These are phyloP conservation scores for Nothopassalora personata DNA, from an alignment of 2,329 filamentous ascomycete species.

Conservation along the genomic window DNA sequence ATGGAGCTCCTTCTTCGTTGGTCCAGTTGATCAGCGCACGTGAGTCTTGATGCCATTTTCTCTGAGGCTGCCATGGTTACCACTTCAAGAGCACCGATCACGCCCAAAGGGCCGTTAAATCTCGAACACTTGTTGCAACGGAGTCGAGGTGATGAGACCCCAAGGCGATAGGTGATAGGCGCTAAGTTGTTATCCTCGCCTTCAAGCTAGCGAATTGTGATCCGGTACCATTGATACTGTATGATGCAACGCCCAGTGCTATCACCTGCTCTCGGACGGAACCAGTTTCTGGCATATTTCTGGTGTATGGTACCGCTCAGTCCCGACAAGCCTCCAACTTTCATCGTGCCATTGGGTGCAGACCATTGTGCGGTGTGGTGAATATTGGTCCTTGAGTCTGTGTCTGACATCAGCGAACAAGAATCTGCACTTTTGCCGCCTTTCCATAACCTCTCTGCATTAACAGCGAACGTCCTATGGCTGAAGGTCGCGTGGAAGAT, in stretches of 20 bases:
- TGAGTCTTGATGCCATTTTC: slow-evolving; percentile 28
- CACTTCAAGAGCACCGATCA: slow-evolving; percentile 18
- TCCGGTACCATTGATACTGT: slow-evolving; percentile 26
- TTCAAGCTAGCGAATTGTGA: slow-evolving; percentile 22
- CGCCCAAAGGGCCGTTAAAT: no score
- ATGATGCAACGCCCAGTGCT: slow-evolving; percentile 21
- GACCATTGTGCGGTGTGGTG: slow-evolving; percentile 20
- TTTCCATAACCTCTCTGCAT: slow-evolving; percentile 15
- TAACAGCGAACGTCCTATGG: slow-evolving; percentile 7
- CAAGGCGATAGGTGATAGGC: slow-evolving; percentile 30
- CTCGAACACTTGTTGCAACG: slow-evolving; percentile 18
- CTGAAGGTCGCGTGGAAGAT: no score
- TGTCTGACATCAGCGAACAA: neutral
- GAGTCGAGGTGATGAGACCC: slow-evolving; percentile 22
- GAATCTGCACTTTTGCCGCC: neutral
- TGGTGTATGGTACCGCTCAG: slow-evolving; percentile 21
- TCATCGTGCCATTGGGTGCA: slow-evolving; percentile 12
- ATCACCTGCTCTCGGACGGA: slow-evolving; percentile 22
- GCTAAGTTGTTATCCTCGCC: slow-evolving; percentile 20
- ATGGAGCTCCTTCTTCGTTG: slow-evolving; percentile 27
- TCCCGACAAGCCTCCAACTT: slow-evolving; percentile 13
- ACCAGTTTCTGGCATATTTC: slow-evolving; percentile 27
- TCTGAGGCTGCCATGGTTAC: slow-evolving; percentile 26
- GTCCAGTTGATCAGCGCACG: slow-evolving; percentile 29
- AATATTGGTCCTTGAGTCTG: slow-evolving; percentile 8